phyloP scores from a whole-genome alignment of 352 stramenopile species.

The Phytophthora gonapodyides region DNA sequence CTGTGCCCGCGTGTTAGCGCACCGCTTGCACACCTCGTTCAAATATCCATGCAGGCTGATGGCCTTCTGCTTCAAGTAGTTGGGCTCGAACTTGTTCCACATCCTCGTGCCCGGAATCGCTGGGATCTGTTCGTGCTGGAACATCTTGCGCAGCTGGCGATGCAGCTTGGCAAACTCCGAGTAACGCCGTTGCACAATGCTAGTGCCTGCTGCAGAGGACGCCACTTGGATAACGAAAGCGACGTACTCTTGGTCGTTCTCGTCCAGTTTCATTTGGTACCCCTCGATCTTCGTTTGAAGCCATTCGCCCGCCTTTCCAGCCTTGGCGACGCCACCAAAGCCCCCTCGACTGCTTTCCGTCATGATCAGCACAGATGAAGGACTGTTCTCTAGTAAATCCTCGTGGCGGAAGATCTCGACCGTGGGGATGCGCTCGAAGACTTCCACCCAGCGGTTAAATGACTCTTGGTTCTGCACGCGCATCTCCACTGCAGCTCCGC shows the following conservation, averaged over 20 bases:
- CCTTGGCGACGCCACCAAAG: conserved; percentile 26
- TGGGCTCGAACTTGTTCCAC: conserved; percentile 86
- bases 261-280: conserved; percentile 67
- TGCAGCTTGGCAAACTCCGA: conserved; percentile 82
- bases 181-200: conserved; percentile 78
- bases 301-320: conserved; percentile 49
- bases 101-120: conserved; percentile 70
- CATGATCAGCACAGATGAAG: conserved; percentile 77
- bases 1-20: conserved; percentile 70
- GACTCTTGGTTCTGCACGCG: conserved; percentile 73
- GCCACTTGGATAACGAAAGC: conserved; percentile 83
- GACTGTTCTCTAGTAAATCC: conserved; percentile 82
- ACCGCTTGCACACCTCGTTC: conserved; percentile 73
- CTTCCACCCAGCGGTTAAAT: conserved; percentile 77
- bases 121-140: conserved; percentile 79
- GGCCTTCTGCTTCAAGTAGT: conserved; percentile 82
- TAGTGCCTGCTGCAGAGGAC: conserved; percentile 61
- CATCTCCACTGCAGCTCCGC: conserved; percentile 78
- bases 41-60: conserved; percentile 75
- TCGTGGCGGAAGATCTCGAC: conserved; percentile 70
- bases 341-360: conserved; percentile 37
- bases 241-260: conserved; percentile 74
- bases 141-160: conserved; percentile 74
- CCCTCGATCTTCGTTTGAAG: conserved; percentile 84
- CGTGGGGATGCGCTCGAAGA: conserved; percentile 59